Evolutionary conservation across 2,329 filamentous ascomycete genomes (phyloP).

Genomic region (Monosporascus ibericus): DNA sequence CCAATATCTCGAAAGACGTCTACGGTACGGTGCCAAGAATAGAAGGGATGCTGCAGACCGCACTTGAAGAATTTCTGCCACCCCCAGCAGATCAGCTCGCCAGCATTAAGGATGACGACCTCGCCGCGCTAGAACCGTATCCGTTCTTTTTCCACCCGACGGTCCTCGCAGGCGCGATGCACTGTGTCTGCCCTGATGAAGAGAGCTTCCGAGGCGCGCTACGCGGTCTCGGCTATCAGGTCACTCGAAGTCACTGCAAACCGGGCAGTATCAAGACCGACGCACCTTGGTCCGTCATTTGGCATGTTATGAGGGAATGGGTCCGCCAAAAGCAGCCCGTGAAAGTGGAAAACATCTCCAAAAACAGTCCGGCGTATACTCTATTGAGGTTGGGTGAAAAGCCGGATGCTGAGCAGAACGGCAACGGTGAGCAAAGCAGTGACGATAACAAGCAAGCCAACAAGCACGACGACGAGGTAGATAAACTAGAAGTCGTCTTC

Average conservation of each 20-base stretch:
- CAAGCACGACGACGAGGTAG: constrained; percentile 19
- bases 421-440: constrained; percentile 11
- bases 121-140: constrained; percentile 62
- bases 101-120: constrained; percentile 37
- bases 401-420: constrained; percentile 23
- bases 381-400: constrained; percentile 50
- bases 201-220: constrained; percentile 77
- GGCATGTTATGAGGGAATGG: constrained; percentile 94
- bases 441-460: constrained; percentile 24
- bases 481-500: constrained; percentile 51
- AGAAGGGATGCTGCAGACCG: constrained; percentile 85
- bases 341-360: constrained; percentile 64
- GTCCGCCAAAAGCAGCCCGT: constrained; percentile 72
- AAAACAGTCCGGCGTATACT: constrained; percentile 63
- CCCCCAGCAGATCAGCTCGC: constrained; percentile 20
- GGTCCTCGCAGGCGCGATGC: constrained; percentile 67
- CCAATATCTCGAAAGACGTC: constrained; percentile 56
- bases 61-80: constrained; percentile 63
- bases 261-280: constrained; percentile 89
- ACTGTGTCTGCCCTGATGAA: constrained; percentile 73
- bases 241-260: constrained; percentile 82
- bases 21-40: constrained; percentile 80
- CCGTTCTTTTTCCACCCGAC: constrained; percentile 86
- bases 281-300: constrained; percentile 82
- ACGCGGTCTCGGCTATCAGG: constrained; percentile 71